phyloP scores from a whole-genome alignment of 2,329 filamentous ascomycete species.

The Blastomyces percursus region DNA sequence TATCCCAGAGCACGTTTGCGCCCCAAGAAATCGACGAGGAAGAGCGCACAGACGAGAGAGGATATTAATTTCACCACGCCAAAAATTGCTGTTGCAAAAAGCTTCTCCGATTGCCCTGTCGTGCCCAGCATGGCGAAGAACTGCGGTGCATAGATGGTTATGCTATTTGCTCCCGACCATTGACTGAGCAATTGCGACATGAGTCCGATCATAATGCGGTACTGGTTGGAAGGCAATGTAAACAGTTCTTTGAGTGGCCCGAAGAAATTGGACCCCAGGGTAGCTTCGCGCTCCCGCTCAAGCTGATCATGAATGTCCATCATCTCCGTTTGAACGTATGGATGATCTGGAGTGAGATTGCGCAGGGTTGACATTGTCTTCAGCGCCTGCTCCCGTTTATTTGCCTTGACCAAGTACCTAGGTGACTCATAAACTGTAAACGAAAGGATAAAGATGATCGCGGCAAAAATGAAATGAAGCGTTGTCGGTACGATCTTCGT shows the following conservation, averaged over 20 bases:
- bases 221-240: conserved; percentile 53
- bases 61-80: conserved; percentile 61
- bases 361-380: conserved; percentile 27
- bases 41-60: conserved; percentile 56
- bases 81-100: conserved; percentile 62
- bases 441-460: conserved; percentile 57
- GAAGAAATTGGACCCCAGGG: conserved; percentile 15
- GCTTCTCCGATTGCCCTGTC: conserved; percentile 53
- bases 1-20: conserved; percentile 48
- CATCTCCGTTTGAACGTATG: conserved; percentile 33
- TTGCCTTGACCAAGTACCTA: conserved; percentile 57
- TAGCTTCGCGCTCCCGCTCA: conserved; percentile 40
- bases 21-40: conserved; percentile 65
- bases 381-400: conserved; percentile 42
- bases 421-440: conserved; percentile 61
- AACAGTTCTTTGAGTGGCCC: conserved; percentile 29
- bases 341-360: conserved; percentile 33
- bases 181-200: conserved; percentile 59
- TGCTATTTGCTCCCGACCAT: conserved; percentile 57
- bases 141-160: conserved; percentile 64
- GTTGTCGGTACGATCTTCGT: conserved; percentile 50
- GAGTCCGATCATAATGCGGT: conserved; percentile 55
- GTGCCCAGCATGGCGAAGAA: conserved; percentile 62
- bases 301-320: conserved; percentile 25
- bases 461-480: conserved; percentile 67